Evolutionary conservation across 1,284 basidiomycete genomes (phyloP).

Genomic region (Ustilago sp.): DNA sequence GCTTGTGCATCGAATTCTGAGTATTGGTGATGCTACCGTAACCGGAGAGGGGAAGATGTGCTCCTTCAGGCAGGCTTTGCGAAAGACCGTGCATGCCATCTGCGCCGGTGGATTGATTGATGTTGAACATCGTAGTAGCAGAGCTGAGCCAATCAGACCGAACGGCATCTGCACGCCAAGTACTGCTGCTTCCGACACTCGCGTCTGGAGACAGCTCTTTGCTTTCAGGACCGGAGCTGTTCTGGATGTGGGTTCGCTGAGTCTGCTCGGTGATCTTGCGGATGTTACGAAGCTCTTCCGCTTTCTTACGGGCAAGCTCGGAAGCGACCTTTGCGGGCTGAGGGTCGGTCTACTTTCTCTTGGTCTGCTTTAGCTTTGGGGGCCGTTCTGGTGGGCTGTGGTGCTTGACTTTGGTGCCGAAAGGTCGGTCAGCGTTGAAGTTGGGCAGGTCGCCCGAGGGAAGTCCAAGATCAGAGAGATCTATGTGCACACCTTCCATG

Average conservation of each 20-base stretch:
- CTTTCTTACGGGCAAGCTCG: constrained; percentile 45
- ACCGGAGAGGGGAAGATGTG: constrained; percentile 33
- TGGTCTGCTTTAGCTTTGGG: constrained; percentile 42
- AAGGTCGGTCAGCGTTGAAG: constrained; percentile 38
- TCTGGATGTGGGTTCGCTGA: constrained; percentile 49
- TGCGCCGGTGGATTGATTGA: neutral
- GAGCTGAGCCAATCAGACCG: constrained; percentile 40
- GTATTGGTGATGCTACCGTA: constrained; percentile 23
- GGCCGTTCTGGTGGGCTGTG: constrained; percentile 17
- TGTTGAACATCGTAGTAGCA: constrained; percentile 22
- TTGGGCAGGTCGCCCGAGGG: constrained; percentile 31
- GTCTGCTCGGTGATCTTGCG: constrained; percentile 49
- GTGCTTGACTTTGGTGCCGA: constrained; percentile 1
- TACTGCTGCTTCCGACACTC: constrained; percentile 21
- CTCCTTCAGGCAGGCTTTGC: constrained; percentile 37
- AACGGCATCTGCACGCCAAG: constrained; percentile 17
- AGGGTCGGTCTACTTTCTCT: constrained; percentile 46
- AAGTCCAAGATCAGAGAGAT: constrained; percentile 39
- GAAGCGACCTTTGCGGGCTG: constrained; percentile 43
- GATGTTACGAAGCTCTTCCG: constrained; percentile 38
- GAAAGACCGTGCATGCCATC: constrained; percentile 4
- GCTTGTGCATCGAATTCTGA: constrained; percentile 5
- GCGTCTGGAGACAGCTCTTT: constrained; percentile 37
- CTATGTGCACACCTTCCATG: constrained; percentile 53
- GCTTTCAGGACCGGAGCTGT: constrained; percentile 28